A percentile compares a stretch with the other conserved stretches of the same genome.
Evolutionary conservation across 805 yeast species (phyloP).

Genomic region (Lachancea waltii): DNA sequence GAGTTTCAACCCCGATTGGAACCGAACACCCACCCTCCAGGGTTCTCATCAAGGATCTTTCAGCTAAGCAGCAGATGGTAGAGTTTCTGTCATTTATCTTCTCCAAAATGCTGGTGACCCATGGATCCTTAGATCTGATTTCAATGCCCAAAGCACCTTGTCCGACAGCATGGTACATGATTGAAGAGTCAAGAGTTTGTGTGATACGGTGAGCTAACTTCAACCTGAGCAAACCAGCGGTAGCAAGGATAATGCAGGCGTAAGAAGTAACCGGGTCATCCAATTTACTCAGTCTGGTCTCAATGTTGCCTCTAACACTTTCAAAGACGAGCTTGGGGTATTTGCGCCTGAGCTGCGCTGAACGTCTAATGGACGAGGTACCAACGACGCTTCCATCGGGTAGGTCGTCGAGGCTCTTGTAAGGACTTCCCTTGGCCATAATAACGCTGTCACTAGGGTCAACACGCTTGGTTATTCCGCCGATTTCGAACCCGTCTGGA

Average conservation of each 20-base stretch:
- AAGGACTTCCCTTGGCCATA: slow-evolving; percentile 60
- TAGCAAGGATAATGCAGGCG: slow-evolving; percentile 77
- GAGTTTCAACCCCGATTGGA: slow-evolving; percentile 85
- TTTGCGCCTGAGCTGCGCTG: slow-evolving; percentile 77
- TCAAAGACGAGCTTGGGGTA: slow-evolving; percentile 75
- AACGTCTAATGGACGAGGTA: slow-evolving; percentile 88
- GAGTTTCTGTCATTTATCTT: slow-evolving; percentile 61
- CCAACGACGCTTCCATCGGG: slow-evolving; percentile 88
- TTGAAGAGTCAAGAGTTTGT: slow-evolving; percentile 58
- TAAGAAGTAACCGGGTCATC: slow-evolving; percentile 63
- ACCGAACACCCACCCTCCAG: slow-evolving; percentile 98
- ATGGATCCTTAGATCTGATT: slow-evolving; percentile 62
- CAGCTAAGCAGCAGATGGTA: slow-evolving; percentile 76
- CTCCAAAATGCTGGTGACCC: slow-evolving; percentile 51
- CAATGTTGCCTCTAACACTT: slow-evolving; percentile 78
- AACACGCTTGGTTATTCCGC: slow-evolving; percentile 78
- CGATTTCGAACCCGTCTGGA: slow-evolving; percentile 85
- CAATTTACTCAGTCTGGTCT: slow-evolving; percentile 74
- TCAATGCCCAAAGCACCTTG: slow-evolving; percentile 97
- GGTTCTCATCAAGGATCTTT: slow-evolving; percentile 76
- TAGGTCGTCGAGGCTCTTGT: slow-evolving; percentile 60
- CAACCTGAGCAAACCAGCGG: slow-evolving; percentile 81
- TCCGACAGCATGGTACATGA: slow-evolving; percentile 96
- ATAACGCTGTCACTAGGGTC: slow-evolving; percentile 92
- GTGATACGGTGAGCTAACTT: slow-evolving; percentile 74